Evolutionary conservation across 495 filamentous ascomycete genomes (phyloP).

Genomic region (Trichoderma erinaceum): DNA sequence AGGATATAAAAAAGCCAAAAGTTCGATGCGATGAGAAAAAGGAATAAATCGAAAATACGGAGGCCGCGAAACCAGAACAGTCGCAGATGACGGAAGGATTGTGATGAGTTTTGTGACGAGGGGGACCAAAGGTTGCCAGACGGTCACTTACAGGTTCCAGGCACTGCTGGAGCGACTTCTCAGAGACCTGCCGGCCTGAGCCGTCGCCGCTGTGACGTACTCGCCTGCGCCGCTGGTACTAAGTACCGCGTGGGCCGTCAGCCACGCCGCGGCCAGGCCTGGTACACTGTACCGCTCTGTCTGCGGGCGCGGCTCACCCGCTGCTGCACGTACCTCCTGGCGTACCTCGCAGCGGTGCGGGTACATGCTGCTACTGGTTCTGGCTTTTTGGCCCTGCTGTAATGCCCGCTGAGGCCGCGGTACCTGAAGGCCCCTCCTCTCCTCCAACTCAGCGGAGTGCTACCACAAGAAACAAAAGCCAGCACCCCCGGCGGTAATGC

Average conservation of each 20-base stretch:
- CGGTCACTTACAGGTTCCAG: not conserved
- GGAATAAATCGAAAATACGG: not conserved
- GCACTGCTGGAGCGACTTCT: not conserved
- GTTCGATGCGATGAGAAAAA: not conserved
- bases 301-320: not conserved
- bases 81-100: constrained; percentile 2
- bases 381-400: not conserved
- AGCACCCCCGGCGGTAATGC: not conserved
- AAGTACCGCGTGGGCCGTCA: not conserved
- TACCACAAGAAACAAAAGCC: not conserved
- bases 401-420: not conserved
- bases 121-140: not conserved
- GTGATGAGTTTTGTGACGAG: constrained; percentile 7
- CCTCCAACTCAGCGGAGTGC: not conserved
- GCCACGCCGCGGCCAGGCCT: not conserved
- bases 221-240: not conserved
- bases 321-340: not conserved
- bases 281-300: not conserved
- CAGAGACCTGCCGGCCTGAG: not conserved
- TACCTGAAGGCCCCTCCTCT: not conserved
- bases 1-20: not conserved
- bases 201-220: constrained; percentile 3
- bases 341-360: not conserved
- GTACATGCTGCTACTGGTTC: not conserved
- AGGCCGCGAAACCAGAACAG: not conserved